Evolutionary conservation across 495 filamentous ascomycete genomes (phyloP).

Genomic region (Amphirosellinia nigrospora): DNA sequence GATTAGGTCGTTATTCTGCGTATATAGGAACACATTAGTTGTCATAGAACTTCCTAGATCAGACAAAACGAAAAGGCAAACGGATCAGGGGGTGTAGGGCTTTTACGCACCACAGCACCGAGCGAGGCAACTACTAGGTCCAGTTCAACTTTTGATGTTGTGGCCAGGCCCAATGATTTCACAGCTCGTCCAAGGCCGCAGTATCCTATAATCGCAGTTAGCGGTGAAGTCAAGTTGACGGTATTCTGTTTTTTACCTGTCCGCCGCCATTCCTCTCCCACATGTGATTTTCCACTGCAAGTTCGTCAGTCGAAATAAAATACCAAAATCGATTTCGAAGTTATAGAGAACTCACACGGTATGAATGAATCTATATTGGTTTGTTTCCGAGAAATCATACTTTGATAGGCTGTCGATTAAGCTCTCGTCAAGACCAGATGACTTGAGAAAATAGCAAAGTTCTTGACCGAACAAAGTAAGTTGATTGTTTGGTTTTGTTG

Average conservation of each 20-base stretch:
- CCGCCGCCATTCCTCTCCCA: conserved; percentile 58
- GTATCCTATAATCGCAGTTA: conserved; percentile 47
- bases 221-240: neutral
- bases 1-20: conserved; percentile 68
- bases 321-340: neutral
- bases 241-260: conserved; percentile 57
- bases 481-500: conserved; percentile 43
- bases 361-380: conserved; percentile 77
- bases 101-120: conserved; percentile 47
- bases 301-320: conserved; percentile 18
- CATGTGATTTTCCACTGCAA: conserved; percentile 58
- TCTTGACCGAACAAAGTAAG: conserved; percentile 72
- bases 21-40: neutral
- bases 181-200: conserved; percentile 71
- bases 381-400: conserved; percentile 78
- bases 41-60: neutral
- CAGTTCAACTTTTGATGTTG: conserved; percentile 56
- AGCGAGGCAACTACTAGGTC: conserved; percentile 77
- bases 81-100: neutral
- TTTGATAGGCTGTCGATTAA: conserved; percentile 64
- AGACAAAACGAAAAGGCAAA: neutral
- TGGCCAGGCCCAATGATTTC: conserved; percentile 58
- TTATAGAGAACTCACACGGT: conserved; percentile 59
- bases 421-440: conserved; percentile 67
- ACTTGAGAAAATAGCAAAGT: conserved; percentile 71